Base-by-base conservation (phyloP, 306 rosid genomes). In the Rosa multiflora region DNA sequence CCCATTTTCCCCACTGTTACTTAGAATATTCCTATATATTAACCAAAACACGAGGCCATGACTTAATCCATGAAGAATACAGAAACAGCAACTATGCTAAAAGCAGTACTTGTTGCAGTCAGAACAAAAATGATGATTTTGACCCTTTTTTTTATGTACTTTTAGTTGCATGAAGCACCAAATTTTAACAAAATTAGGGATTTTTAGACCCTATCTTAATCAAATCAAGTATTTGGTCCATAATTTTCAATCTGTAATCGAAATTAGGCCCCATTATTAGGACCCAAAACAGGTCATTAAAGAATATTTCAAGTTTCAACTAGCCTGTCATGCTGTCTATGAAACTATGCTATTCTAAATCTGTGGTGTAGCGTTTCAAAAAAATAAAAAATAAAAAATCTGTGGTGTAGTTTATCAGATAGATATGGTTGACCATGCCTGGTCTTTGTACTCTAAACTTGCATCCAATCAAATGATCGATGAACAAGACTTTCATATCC, bases 401-500 rank as follows among this genome's bases (percentile, higher is more conserved):
- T 48, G 39, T 51, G 42, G 59, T 71, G 43, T 48, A 72, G 42
- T 4, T 55, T 26, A 1, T 71, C 21, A 20, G 46, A 62, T 14
- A 6, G 13, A 48, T 26, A 29, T 71, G 51, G 74, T 46, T 67
- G 71, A 5, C 71, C 1, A 46, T 42, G 18, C 12, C 23, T 53
- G 59, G 47, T 32, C 6, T 37, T 53, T 73, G 51, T 20, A n/a
- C 39, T 51, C 77, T 39, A 73, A 17, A 39, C 77, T 53, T 52
- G 49, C 77, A 53, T 55, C 77, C 67, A 73, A 73, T 73, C 39
- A 73, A 39, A 73, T 73, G 51, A 73, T 11, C n/a, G 77, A 53
- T 55, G 37, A 51, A 20, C 39, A 20, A 73, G 49, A 73, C 66
- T 55, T 53, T 43, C 66, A 20, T 1, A 39, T 26, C 48, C 11